Evolutionary conservation across 78 protist species (phyloP), one percentile per base, ranked within the genome.

Genomic region (Dictyostelium citrinum): DNA sequence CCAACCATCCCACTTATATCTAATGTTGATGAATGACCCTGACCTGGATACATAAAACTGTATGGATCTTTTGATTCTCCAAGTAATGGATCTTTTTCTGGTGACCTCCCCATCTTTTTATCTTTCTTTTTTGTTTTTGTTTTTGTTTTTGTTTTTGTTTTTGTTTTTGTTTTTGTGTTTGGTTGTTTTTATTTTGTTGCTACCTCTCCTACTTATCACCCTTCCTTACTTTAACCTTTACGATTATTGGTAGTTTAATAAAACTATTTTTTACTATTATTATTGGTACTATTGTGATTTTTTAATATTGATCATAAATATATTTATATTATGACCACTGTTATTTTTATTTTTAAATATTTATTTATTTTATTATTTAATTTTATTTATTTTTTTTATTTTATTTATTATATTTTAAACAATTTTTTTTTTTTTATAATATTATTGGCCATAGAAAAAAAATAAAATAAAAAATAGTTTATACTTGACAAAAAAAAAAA

Each of bases 1-100:
- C 76, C 76, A 70, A 29, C 81, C 33, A 17, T 67, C 16, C 46
- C 81, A 24, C 77, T 67, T 9, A 86, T 75, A 22, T n/a, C 49
- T 20, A 86, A 60, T 45, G 84, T 58, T 7, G 93, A 76, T 27
- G 46, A 24, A n/a, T 17, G 46, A 14, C 93, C 93, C 2, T n/a
- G 70, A 10, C 93, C 93, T 12, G 93, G 93, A 35, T 88, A 88
- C 85, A 88, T 78, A 88, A 86, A 86, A 29, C 84, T 41, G 60
- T 85, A 85, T 58, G 91, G 91, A 74, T 84, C 71, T 6, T 49
- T 72, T 20, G 43, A 24, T 27, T 60, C 78, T 20, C 91, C 91
- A 7, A 88, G 55, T 39, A 78, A 43, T 67, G 93, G 85, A 61
- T 88, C n/a, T 33, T 78, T 76, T 5, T 64, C 76, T 86, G 90